These are phyloP conservation scores for Talaromyces ruber DNA, from an alignment of 495 filamentous ascomycete genomes.

Conservation along the genomic window DNA sequence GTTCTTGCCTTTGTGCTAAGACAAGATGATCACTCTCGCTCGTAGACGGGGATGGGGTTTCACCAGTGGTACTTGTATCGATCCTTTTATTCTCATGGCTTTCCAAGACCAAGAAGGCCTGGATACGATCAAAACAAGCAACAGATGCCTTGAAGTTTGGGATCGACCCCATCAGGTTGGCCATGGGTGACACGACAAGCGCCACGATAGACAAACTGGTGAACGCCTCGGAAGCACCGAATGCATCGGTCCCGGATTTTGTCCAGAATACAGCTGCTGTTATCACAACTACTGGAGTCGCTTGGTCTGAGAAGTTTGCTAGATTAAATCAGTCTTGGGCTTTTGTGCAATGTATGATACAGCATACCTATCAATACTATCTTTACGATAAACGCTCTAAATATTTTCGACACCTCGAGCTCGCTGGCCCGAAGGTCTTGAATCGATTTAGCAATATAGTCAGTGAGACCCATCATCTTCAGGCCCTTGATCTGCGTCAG, in stretches of 20 bases:
- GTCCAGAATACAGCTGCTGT: background rate
- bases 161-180: conserved; percentile 12
- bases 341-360: background rate
- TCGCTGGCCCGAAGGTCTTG: conserved; percentile 47
- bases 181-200: conserved; percentile 14
- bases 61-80: background rate
- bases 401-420: conserved; percentile 42
- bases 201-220: conserved; percentile 21
- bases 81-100: background rate
- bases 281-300: background rate
- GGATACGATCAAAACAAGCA: conserved; percentile 19
- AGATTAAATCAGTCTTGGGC: background rate
- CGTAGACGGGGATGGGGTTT: background rate
- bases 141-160: conserved; percentile 10
- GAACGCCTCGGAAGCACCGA: conserved; percentile 18
- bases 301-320: background rate
- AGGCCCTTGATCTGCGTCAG: conserved; percentile 48
- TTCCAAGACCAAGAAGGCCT: conserved; percentile 5
- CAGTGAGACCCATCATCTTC: conserved; percentile 43
- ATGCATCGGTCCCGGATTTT: background rate
- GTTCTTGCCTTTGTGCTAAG: background rate
- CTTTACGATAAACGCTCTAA: conserved; percentile 33
- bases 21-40: background rate
- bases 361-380: conserved; percentile 1
- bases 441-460: conserved; percentile 25